phyloP scores from a whole-genome alignment of 2,329 filamentous ascomycete species.

The Colletotrichum tofieldiae region DNA sequence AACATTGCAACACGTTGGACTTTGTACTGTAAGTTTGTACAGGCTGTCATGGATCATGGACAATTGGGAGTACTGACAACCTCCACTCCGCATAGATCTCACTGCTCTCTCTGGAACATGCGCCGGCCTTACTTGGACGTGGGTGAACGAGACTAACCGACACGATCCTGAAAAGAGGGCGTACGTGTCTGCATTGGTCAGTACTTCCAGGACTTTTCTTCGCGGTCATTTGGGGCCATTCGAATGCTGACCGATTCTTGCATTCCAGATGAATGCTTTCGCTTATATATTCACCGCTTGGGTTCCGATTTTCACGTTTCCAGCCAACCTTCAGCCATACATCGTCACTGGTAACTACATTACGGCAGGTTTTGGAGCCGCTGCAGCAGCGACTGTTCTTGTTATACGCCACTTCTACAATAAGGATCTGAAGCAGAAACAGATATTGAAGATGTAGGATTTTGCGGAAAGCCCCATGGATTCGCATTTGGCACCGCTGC shows the following conservation, averaged over 20 bases:
- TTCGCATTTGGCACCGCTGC: too few relatives aligned
- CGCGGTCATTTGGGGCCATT: background rate
- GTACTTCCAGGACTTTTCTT: background rate
- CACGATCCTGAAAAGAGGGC: conserved; percentile 49
- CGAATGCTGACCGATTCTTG: background rate
- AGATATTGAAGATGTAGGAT: background rate
- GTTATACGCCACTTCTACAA: conserved; percentile 46
- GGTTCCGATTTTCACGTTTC: conserved; percentile 51
- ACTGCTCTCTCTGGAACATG: conserved; percentile 44
- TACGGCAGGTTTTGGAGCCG: conserved; percentile 47
- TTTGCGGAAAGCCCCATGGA: too few relatives aligned
- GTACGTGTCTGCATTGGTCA: conserved; percentile 48
- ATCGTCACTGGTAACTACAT: conserved; percentile 50
- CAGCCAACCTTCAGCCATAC: conserved; percentile 49
- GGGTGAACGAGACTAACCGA: conserved; percentile 47
- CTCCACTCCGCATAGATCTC: conserved; percentile 37
- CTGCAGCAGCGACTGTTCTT: conserved; percentile 41
- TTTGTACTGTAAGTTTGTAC: conserved; percentile 45
- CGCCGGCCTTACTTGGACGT: conserved; percentile 49
- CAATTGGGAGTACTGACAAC: background rate
- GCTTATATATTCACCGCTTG: conserved; percentile 51
- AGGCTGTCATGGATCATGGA: background rate
- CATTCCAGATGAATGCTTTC: conserved; percentile 49
- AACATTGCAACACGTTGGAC: conserved; percentile 45
- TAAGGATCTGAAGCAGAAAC: conserved; percentile 42